Base-by-base conservation (phyloP, 208 protist species). In the Crithidia fasciculata region DNA sequence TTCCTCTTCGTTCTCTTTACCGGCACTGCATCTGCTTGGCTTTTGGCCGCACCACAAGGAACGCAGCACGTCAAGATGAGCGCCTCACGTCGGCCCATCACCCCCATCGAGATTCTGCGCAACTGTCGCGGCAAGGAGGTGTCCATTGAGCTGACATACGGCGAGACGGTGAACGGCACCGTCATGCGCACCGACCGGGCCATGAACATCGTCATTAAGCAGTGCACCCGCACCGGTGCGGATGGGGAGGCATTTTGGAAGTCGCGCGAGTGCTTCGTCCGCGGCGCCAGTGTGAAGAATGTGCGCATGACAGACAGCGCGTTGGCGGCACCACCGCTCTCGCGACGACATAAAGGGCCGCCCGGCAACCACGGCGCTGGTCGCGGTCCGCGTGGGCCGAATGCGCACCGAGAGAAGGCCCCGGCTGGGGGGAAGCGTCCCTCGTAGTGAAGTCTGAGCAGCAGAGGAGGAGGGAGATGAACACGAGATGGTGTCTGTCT, bases 171-270 rank as follows among this genome's bases (percentile, higher is more conserved):
- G 28, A 96, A 96, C 68, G 92, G 92, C 41, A 89, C 73, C 16
- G 86, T 96, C 2, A 86, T 93, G 87, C 81, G 84, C 40, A 86
- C 86, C 0, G 92, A 96, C 73, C 58, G 87, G 18, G 79, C 85
- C 2, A 96, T 96, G 92, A 96, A 96, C 69, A 72, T 96, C 37
- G 84, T 96, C 2, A 66, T 96, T 7, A 92, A 91, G 73, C 84
- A 95, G 58, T 83, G 73, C 72, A 92, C 90, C 45, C 83, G 89
- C 41, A 94, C 88, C 47, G 67, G 70, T 15, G 76, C 83, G 3
- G 81, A 84, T 37, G 92, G 92, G 47, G 78, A 91, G 43, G 62
- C 71, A 2, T 96, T 96, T 67, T 95, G 84, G 83, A 73, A 80
- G 57, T 73, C 88, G 19, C 78, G 89, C 16, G 89, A 96, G 75